These are phyloP conservation scores for Venturia oleaginea DNA, from an alignment of 2,329 filamentous ascomycete genomes.

Conservation along the genomic window DNA sequence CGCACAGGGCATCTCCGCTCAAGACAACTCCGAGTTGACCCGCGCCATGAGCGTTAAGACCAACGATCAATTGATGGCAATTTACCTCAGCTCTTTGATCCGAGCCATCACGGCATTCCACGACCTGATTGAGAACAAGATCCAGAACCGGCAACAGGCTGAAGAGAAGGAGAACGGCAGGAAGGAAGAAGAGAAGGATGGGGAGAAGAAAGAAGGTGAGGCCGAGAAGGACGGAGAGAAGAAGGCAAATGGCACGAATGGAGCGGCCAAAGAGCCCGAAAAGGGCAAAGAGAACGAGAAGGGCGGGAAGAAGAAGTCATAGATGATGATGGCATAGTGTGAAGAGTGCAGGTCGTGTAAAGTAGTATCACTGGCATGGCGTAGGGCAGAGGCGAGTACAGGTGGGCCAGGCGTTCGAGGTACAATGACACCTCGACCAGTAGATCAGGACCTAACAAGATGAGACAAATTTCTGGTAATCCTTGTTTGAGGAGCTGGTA, in stretches of 20 bases:
- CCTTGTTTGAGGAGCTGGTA: neutral
- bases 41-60: slow-evolving; percentile 98
- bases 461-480: neutral
- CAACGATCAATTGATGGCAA: slow-evolving; percentile 97
- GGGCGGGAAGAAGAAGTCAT: slow-evolving; percentile 25
- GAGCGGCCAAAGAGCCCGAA: slow-evolving; percentile 46
- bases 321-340: neutral
- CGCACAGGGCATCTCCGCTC: slow-evolving; percentile 40
- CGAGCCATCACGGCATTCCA: slow-evolving; percentile 98
- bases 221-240: slow-evolving; percentile 34
- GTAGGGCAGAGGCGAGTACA: neutral
- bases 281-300: slow-evolving; percentile 48
- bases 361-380: neutral
- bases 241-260: slow-evolving; percentile 31
- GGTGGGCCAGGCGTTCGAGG: neutral
- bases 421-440: neutral
- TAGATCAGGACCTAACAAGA: neutral
- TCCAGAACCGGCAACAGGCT: slow-evolving; percentile 94
- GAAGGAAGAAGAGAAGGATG: slow-evolving; percentile 49
- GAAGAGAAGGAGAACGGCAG: slow-evolving; percentile 81
- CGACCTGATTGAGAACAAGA: slow-evolving; percentile 99
- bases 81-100: slow-evolving; percentile 94
- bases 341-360: neutral
- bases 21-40: slow-evolving; percentile 75
- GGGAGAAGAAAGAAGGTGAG: slow-evolving; percentile 48